These are phyloP conservation scores for Penicillium palitans DNA, from an alignment of 2,329 filamentous ascomycete species.

Conservation along the genomic window DNA sequence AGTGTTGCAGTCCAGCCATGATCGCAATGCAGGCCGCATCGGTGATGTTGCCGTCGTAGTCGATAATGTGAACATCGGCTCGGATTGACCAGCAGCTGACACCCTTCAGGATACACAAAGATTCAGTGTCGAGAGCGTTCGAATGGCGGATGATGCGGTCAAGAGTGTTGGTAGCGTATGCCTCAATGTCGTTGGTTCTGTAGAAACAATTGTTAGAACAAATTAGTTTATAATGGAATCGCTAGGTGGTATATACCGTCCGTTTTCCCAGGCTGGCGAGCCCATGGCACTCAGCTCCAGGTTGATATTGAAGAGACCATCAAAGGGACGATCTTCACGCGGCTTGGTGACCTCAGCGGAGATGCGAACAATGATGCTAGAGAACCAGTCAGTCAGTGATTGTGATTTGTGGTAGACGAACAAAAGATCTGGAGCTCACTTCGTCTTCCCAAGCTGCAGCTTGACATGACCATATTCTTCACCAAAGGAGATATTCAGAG, in stretches of 20 bases:
- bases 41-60: constrained; percentile 85
- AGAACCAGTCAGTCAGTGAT: constrained; percentile 27
- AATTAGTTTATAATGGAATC: not conserved
- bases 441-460: constrained; percentile 85
- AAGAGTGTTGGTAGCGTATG: constrained; percentile 80
- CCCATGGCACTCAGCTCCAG: constrained; percentile 92
- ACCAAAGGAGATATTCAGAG: constrained; percentile 76
- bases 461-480: constrained; percentile 90
- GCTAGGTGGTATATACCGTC: constrained; percentile 54
- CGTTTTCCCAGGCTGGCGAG: constrained; percentile 84
- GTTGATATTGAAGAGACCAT: constrained; percentile 89
- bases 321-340: constrained; percentile 84
- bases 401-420: not conserved
- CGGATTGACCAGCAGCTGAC: constrained; percentile 89
- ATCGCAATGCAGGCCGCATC: constrained; percentile 85
- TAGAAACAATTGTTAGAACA: constrained; percentile 10
- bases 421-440: constrained; percentile 53
- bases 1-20: constrained; percentile 85
- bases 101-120: constrained; percentile 86
- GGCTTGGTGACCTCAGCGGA: constrained; percentile 87
- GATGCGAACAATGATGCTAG: constrained; percentile 77
- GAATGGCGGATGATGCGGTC: constrained; percentile 94
- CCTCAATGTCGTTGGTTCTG: constrained; percentile 77
- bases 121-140: constrained; percentile 90
- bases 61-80: constrained; percentile 86